phyloP scores from a whole-genome alignment of 768 basidiomycete species.

The Agaricus blazei region DNA sequence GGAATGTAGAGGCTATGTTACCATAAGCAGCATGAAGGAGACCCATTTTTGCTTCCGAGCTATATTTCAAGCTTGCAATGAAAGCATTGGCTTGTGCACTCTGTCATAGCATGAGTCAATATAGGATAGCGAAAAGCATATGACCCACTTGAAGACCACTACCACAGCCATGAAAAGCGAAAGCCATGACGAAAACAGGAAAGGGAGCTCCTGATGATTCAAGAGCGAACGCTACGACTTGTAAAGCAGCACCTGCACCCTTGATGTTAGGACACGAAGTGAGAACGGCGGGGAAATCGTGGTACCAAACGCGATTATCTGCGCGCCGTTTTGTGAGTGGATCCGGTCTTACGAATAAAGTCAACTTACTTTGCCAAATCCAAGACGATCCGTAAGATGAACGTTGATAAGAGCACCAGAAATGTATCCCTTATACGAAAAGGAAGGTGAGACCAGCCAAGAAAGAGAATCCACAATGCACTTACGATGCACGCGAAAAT shows the following conservation, averaged over 20 bases:
- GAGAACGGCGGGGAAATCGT: too few species aligned
- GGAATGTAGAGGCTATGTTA: constrained; percentile 11
- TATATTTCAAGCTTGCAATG: constrained; percentile 51
- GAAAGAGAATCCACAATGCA: background rate
- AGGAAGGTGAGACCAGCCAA: background rate
- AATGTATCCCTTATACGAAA: constrained; percentile 31
- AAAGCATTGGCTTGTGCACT: constrained; percentile 73
- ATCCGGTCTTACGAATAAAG: background rate
- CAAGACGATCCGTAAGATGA: constrained; percentile 27
- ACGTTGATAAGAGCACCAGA: constrained; percentile 36
- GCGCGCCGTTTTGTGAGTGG: background rate
- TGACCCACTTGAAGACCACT: constrained; percentile 37
- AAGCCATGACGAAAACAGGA: constrained; percentile 51
- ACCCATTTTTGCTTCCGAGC: constrained; percentile 63
- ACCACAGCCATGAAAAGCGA: constrained; percentile 38
- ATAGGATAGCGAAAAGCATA: background rate
- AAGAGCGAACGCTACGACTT: constrained; percentile 49
- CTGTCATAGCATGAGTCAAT: constrained; percentile 23
- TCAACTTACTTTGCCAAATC: constrained; percentile 36
- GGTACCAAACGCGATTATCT: constrained; percentile 12
- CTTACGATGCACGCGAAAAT: constrained; percentile 34
- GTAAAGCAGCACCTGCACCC: constrained; percentile 42
- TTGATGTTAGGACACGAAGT: too few species aligned
- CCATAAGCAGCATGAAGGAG: constrained; percentile 64
- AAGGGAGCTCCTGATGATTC: constrained; percentile 57